A percentile compares a stretch with the other conserved stretches of the same genome.
Evolutionary conservation across 1,139 yeast genomes (phyloP).

Genomic region (Candida tropicalis): DNA sequence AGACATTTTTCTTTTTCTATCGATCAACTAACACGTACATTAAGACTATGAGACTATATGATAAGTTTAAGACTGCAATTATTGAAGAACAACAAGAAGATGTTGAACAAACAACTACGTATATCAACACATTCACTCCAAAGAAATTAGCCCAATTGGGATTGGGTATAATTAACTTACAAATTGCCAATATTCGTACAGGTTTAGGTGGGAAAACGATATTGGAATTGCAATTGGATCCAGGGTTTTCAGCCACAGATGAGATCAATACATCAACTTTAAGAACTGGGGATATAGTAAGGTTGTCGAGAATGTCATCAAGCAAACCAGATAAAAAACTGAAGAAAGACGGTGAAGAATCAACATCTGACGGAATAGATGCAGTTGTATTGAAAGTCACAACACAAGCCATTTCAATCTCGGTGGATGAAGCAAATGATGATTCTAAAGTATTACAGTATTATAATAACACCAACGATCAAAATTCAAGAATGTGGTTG

Average conservation of each 20-base stretch:
- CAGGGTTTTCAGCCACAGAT: slow-evolving; percentile 41
- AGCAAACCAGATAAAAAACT: slow-evolving; percentile 23
- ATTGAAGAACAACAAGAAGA: slow-evolving; percentile 63
- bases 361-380: slow-evolving; percentile 38
- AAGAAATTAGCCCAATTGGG: slow-evolving; percentile 71
- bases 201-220: slow-evolving; percentile 82
- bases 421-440: slow-evolving; percentile 51
- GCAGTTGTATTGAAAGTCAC: slow-evolving; percentile 64
- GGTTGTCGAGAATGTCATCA: slow-evolving; percentile 39
- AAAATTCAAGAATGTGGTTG: slow-evolving; percentile 52
- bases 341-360: slow-evolving; percentile 21
- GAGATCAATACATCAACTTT: slow-evolving; percentile 61
- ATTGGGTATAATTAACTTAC: slow-evolving; percentile 70
- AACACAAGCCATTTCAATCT: slow-evolving; percentile 50
- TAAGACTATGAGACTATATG: slow-evolving; percentile 14
- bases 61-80: slow-evolving; percentile 39
- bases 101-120: slow-evolving; percentile 50
- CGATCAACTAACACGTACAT: slow-evolving; percentile 1
- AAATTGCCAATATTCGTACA: slow-evolving; percentile 61
- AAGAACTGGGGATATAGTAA: slow-evolving; percentile 78
- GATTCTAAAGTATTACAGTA: slow-evolving; percentile 49
- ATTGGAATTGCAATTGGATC: slow-evolving; percentile 66
- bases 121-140: slow-evolving; percentile 57
- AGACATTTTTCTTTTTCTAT: slow-evolving; percentile 6
- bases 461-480: slow-evolving; percentile 45